Evolutionary conservation across 1,284 basidiomycete species (phyloP), one percentile per base, ranked within the genome.

Genomic region (Sanghuangporus sanghuang): DNA sequence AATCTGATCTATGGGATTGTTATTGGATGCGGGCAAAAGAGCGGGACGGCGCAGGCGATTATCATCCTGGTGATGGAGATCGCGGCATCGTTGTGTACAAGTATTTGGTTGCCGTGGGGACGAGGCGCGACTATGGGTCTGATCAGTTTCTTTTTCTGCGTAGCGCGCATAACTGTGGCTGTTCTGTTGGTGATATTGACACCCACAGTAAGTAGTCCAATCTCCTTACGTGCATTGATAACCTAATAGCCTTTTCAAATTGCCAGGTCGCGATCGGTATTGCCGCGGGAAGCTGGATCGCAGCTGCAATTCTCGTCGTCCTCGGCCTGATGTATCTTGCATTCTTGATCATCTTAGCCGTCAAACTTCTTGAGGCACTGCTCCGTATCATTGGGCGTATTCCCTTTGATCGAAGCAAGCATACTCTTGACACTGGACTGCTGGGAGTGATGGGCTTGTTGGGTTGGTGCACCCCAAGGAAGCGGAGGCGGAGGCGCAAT

Each of bases 71-170:
- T 96, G 14, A 84, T 93, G 35, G 95, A 97, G 73, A 87, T 97
- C 16, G 80, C 81, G 38, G 85, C 89, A 49, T 90, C 94, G 5
- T 78, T 96, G 60, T 84, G 92, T 38, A 96, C 95, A 48, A 94
- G 91, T 64, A 80, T 97, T 48, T 97, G 95, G 94, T 82, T 96
- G 64, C 95, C 96, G 16, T 98, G 96, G 96, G 95, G 93, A 48
- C 90, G 92, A 61, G 95, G 96, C 2, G 95, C 96, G 1, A 92
- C 93, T 68, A 98, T 98, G 96, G 96, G 95, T 14, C 83, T 93
- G 21, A 87, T 95, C 64, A 93, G 92, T 73, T 96, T 97, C 77
- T 78, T 97, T 70, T 89, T 96, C 68, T 95, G 92, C 65, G 92
- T 97, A 2, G 85, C 92, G 38, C 82, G 96, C 68, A 95, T 98